Evolutionary conservation across 2,329 filamentous ascomycete genomes (phyloP).

Genomic region (Aspergillus fischeri): DNA sequence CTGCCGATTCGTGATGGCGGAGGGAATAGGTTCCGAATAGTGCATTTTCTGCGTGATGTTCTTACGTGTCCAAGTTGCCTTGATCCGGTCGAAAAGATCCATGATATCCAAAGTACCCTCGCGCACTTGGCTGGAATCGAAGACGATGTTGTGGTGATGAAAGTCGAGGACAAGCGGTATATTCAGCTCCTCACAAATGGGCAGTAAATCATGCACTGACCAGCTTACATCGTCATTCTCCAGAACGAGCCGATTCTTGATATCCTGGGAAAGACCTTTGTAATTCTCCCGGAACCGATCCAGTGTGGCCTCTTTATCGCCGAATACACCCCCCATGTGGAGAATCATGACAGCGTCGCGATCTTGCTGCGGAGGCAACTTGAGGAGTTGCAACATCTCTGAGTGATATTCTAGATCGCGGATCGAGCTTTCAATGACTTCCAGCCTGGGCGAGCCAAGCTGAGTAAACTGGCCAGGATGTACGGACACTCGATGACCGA

Average conservation of each 20-base stretch:
- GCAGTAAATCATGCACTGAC: constrained; percentile 86
- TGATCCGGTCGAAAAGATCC: constrained; percentile 69
- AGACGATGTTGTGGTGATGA: constrained; percentile 94
- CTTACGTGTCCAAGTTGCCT: constrained; percentile 78
- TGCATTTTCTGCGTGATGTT: constrained; percentile 93
- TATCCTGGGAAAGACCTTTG: constrained; percentile 56
- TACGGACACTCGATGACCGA: constrained; percentile 81
- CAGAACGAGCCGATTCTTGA: constrained; percentile 79
- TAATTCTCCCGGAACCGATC: constrained; percentile 77
- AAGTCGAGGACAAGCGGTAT: constrained; percentile 90
- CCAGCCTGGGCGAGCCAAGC: constrained; percentile 72
- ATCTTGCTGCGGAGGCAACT: constrained; percentile 71
- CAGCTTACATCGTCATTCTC: constrained; percentile 94
- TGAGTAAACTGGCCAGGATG: constrained; percentile 94
- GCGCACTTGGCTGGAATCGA: constrained; percentile 66
- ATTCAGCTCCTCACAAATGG: constrained; percentile 87
- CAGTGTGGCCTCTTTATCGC: constrained; percentile 76
- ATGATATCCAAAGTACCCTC: constrained; percentile 84
- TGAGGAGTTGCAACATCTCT: constrained; percentile 74
- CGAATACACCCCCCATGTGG: constrained; percentile 88
- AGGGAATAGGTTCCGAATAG: constrained; percentile 75
- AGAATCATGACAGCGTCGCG: constrained; percentile 90
- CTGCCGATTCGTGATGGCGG: constrained; percentile 73
- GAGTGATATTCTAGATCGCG: constrained; percentile 85
- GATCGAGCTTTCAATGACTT: constrained; percentile 71